Evolutionary conservation across 352 stramenopile genomes (phyloP).

Genomic region (Globisporangium ultimum): DNA sequence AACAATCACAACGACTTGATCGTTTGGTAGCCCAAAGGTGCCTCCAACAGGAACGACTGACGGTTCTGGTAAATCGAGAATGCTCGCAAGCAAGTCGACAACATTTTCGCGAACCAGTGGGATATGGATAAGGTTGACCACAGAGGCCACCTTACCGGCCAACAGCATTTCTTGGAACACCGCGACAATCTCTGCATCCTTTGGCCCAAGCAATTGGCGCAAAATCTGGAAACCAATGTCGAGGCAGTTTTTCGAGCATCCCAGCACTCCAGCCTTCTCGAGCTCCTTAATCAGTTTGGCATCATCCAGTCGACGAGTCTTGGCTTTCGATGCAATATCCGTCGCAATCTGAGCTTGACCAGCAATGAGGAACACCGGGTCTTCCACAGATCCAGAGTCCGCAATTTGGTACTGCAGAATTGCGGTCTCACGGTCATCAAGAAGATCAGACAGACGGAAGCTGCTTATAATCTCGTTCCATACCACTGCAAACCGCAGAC

Average conservation of each 20-base stretch:
- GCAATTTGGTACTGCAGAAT: constrained; percentile 90
- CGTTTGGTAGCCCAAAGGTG: constrained; percentile 60
- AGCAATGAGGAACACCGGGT: constrained; percentile 86
- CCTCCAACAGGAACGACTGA: constrained; percentile 49
- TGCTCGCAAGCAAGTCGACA: constrained; percentile 77
- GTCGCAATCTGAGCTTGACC: constrained; percentile 66
- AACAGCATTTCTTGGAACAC: constrained; percentile 71
- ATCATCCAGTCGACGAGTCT: constrained; percentile 59
- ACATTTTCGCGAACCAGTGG: constrained; percentile 79
- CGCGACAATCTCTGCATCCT: constrained; percentile 57
- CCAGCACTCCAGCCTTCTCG: constrained; percentile 66
- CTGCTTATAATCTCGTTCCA: constrained; percentile 90
- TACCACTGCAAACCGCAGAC: constrained; percentile 81
- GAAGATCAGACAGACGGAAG: constrained; percentile 82
- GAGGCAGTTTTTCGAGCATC: constrained; percentile 73
- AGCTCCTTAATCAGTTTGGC: constrained; percentile 61
- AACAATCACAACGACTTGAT: constrained; percentile 75
- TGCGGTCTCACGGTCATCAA: constrained; percentile 84
- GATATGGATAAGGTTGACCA: constrained; percentile 74
- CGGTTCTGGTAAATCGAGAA: constrained; percentile 80
- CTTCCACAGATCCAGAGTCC: constrained; percentile 72
- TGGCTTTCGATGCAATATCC: constrained; percentile 61
- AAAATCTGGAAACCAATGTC: constrained; percentile 84
- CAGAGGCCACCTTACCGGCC: constrained; percentile 38
- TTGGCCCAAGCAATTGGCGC: constrained; percentile 64